Conservation (phyloP, 2,329 filamentous ascomycete genomes). For the Ceratocystis lukuohia region DNA sequence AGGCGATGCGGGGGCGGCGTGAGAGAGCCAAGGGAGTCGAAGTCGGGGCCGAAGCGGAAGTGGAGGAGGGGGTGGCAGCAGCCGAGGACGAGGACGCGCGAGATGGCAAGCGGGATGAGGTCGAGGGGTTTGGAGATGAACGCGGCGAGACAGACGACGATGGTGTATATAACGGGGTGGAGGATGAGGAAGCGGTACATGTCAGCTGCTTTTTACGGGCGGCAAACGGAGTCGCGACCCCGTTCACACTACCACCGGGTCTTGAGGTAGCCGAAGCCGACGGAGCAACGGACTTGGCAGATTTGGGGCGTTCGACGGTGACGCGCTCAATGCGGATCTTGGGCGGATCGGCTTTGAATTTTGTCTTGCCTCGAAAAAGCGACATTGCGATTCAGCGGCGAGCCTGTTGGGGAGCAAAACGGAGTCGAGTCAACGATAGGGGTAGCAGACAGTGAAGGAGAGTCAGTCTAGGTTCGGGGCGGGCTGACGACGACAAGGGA, state of each 20-base stretch:
- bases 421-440: neutral
- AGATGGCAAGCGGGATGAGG: slow-evolving; percentile 13
- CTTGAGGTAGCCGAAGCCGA: slow-evolving; percentile 25
- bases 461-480: neutral
- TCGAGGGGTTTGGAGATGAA: slow-evolving; percentile 18
- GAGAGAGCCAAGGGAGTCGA: neutral
- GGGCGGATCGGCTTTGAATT: slow-evolving; percentile 39
- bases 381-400: slow-evolving; percentile 21
- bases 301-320: slow-evolving; percentile 32
- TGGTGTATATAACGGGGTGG: slow-evolving; percentile 18
- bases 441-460: neutral
- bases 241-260: neutral
- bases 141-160: slow-evolving; percentile 13
- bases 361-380: slow-evolving; percentile 34
- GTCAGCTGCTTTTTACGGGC: slow-evolving; percentile 21
- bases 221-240: slow-evolving; percentile 1
- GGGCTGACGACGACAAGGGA: neutral
- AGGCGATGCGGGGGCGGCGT: slow-evolving; percentile 12
- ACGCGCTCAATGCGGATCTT: slow-evolving; percentile 42
- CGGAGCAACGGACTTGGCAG: slow-evolving; percentile 28
- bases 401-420: neutral
- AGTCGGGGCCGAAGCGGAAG: neutral
- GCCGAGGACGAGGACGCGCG: slow-evolving; percentile 5
- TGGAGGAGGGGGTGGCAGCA: slow-evolving; percentile 4
- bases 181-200: slow-evolving; percentile 3